Percentiles rank a stretch among this genome's conserved stretches.
Evolutionary conservation across 371 early-diverging fungal species (phyloP).

Genomic region (Modicella reniformis): DNA sequence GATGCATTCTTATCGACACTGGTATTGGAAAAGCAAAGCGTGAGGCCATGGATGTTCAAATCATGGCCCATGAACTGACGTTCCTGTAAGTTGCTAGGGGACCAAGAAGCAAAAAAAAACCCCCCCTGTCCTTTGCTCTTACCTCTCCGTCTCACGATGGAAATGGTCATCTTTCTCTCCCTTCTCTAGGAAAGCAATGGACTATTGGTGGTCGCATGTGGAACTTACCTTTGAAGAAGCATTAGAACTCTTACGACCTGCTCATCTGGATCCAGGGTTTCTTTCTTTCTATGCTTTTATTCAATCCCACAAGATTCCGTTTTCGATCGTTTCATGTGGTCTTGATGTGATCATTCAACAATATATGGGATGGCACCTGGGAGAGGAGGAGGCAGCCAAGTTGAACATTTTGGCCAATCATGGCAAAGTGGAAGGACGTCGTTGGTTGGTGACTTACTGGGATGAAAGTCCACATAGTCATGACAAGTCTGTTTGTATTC

Average conservation of each 20-base stretch:
- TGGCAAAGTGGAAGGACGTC: conserved; percentile 41
- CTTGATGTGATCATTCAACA: conserved; percentile 55
- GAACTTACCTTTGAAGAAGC: conserved; percentile 60
- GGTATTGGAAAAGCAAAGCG: conserved; percentile 45
- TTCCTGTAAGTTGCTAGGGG: conserved; percentile 45
- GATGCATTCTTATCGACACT: conserved; percentile 52
- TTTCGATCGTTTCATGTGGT: conserved; percentile 62
- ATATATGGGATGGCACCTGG: conserved; percentile 52
- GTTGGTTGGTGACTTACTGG: conserved; percentile 61
- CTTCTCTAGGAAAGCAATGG: conserved; percentile 44
- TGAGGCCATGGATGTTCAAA: conserved; percentile 35
- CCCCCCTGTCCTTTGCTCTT: neutral
- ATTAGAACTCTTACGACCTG: conserved; percentile 52
- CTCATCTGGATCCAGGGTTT: conserved; percentile 59
- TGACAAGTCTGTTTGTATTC: conserved; percentile 48
- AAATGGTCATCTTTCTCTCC: neutral
- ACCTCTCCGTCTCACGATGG: neutral
- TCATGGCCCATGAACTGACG: conserved; percentile 40
- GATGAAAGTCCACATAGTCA: conserved; percentile 57
- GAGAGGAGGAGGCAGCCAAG: conserved; percentile 28
- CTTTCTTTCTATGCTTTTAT: conserved; percentile 42
- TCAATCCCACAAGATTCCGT: conserved; percentile 50
- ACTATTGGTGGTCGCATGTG: conserved; percentile 54
- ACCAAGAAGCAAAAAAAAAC: neutral
- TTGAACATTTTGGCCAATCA: conserved; percentile 58